Evolutionary conservation across 441 rosid genomes (phyloP), one percentile per base, ranked within the genome.

Genomic region (Pelargonium fulgidum): DNA sequence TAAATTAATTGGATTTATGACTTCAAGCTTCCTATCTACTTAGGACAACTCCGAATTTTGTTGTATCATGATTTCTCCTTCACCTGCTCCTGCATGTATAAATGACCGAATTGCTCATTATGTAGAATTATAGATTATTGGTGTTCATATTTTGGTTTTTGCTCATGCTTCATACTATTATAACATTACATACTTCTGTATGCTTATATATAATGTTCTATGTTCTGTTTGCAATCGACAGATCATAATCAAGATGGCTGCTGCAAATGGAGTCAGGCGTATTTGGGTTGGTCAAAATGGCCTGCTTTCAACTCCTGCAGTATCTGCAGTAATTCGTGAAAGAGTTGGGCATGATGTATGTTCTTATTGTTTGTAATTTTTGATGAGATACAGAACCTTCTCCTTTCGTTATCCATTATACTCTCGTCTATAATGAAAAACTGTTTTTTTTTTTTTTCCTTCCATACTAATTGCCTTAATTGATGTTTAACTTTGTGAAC

Each of bases 231-330:
- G 22, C 54, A 36, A 67, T 52, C 81, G 67, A 69, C 88, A 94
- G 98, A 86, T 90, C 65, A 94, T 92, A 62, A 81, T 85, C 68
- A 94, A 92, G 84, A 85, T 94, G 93, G 78, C 98, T 16, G 99
- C 98, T 76, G 99, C 90, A 79, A 94, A 89, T 81, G 98, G 99
- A 76, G 99, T 85, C 63, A 79, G 96, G 39, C 89, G 94, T 70
- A 73, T 94, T 71, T 94, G 99, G 98, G 91, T 90, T 75, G 98
- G 98, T 73, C 92, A 92, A 80, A 85, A 92, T 72, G 90, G 91
- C 69, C 85, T 94, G 80, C 87, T 94, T 78, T 92, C 99, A 76
- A 90, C 98, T 79, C 99, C 99, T 77, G 98, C 98, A 72, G 98
- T 94, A 68, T 94, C 99, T 59, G 97, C 89, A 75, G 97, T 92